Conservation (phyloP, 306 rosid genomes). For the Fragaria iinumae region DNA sequence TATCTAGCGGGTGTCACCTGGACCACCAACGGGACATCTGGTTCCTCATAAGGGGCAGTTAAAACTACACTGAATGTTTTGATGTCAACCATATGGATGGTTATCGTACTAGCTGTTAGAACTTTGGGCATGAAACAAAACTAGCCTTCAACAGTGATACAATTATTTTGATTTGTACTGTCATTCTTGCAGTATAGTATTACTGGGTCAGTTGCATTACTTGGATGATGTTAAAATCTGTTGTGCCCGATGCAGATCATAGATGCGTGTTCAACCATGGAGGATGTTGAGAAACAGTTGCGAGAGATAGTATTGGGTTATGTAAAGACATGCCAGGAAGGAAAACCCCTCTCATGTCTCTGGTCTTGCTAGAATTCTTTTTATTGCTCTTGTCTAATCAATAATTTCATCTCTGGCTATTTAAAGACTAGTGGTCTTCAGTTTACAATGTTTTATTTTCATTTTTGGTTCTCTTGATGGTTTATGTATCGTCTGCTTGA, state of each 20-base stretch:
- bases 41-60: background rate
- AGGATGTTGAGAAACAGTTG: constrained; percentile 72
- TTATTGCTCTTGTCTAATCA: background rate
- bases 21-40: background rate
- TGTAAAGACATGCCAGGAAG: constrained; percentile 55
- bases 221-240: background rate
- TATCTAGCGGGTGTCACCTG: constrained; percentile 12
- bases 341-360: constrained; percentile 58
- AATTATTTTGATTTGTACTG: background rate
- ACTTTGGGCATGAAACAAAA: background rate
- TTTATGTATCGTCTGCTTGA: too few species aligned
- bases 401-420: too few species aligned
- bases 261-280: constrained; percentile 69
- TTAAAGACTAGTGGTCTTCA: too few species aligned
- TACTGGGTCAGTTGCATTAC: background rate
- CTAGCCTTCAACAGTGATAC: background rate
- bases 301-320: constrained; percentile 49
- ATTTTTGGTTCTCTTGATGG: too few species aligned
- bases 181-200: background rate
- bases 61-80: background rate
- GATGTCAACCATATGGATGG: background rate
- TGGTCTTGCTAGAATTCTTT: constrained; percentile 37
- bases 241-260: constrained; percentile 52
- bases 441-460: too few species aligned
- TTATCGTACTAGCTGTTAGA: background rate